Evolutionary conservation across 192 early-diverging fungal genomes (phyloP).

Genomic region (Coemansia sp.): DNA sequence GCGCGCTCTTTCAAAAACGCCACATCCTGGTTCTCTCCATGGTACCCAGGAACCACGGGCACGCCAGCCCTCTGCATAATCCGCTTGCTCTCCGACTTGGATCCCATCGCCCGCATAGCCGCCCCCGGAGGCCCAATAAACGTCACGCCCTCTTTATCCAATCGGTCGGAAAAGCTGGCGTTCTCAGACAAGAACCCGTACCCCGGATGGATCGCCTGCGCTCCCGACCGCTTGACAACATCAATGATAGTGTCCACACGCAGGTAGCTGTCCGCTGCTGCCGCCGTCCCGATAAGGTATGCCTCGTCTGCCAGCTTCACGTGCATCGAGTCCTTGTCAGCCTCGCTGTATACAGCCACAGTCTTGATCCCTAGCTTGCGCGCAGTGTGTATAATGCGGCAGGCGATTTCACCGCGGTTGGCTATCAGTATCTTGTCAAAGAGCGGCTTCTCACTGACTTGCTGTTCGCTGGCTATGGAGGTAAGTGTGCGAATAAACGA

Average conservation of each 20-base stretch:
- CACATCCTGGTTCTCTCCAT: slow-evolving; percentile 73
- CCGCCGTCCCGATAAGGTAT: slow-evolving; percentile 76
- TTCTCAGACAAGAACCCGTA: slow-evolving; percentile 97
- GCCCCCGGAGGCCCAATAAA: slow-evolving; percentile 72
- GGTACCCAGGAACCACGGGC: slow-evolving; percentile 80
- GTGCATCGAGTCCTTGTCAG: slow-evolving; percentile 83
- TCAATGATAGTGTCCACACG: slow-evolving; percentile 78
- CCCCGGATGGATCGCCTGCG: slow-evolving; percentile 92
- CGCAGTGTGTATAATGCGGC: slow-evolving; percentile 89
- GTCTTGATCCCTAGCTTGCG: slow-evolving; percentile 94
- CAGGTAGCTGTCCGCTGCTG: slow-evolving; percentile 80
- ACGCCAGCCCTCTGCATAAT: slow-evolving; percentile 73
- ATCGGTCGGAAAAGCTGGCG: slow-evolving; percentile 72
- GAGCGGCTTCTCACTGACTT: neutral
- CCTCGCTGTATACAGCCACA: slow-evolving; percentile 91
- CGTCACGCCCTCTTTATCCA: slow-evolving; percentile 69
- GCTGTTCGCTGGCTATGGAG: slow-evolving; percentile 4
- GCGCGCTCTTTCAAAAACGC: slow-evolving; percentile 76
- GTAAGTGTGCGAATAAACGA: neutral
- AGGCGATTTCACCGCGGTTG: slow-evolving; percentile 96
- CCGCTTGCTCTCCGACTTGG: slow-evolving; percentile 78
- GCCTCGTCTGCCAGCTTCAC: slow-evolving; percentile 90
- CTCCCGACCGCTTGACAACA: slow-evolving; percentile 74
- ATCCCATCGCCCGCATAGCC: slow-evolving; percentile 78
- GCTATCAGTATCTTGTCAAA: slow-evolving; percentile 95